Base-by-base conservation (phyloP, 169 alveolate species). In the Eimeria maxima region DNA sequence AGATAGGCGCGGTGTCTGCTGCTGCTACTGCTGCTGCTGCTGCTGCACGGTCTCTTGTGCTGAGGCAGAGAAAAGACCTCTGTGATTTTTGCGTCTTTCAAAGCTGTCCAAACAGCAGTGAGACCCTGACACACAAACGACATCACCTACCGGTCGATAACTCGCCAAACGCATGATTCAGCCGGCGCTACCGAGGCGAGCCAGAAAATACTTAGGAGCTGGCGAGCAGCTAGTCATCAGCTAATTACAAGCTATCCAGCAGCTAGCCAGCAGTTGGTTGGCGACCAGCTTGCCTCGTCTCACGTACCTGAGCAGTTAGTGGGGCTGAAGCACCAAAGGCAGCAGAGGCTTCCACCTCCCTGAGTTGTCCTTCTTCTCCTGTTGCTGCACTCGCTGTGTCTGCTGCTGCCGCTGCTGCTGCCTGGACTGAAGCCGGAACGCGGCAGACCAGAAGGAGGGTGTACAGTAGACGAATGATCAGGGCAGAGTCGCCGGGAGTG, bases 101-200 rank as follows among this genome's bases (percentile, higher is more conserved):
- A 18, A 38, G 95, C 95, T 1, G 95, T 92, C 95, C 95, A 92
- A 42, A 92, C 95, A 18, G 95, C 95, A 24, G 92, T 78, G 76
- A 92, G 95, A 10, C 91, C 95, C 95, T 92, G 92, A 24, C 18
- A 47, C n/a, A 29, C 74, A 55, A 44, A 22, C 65, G 65, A 10
- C 53, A 44, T 44, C 87, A 16, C 29, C 13, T 11, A 3, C 60
- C 27, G 16, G 7, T 38, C 83, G 47, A 50, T 38, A 71, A 13
- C 47, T 74, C 7, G 55, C 24, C 74, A 18, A 24, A 60, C 69
- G 1, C 69, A 18, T 20, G 42, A 24, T 24, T 16, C 74, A 7
- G 10, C 74, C 38, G 24, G 11, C 63, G 5, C 11, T 53, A 53
- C 63, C 0, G 18, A 10, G 63, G 63, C 11, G 22, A 13, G 44